A percentile compares a stretch with the other conserved stretches of the same genome.
Evolutionary conservation across 257 asterid species (phyloP).

Genomic region (Nicotiana tomentosiformis): DNA sequence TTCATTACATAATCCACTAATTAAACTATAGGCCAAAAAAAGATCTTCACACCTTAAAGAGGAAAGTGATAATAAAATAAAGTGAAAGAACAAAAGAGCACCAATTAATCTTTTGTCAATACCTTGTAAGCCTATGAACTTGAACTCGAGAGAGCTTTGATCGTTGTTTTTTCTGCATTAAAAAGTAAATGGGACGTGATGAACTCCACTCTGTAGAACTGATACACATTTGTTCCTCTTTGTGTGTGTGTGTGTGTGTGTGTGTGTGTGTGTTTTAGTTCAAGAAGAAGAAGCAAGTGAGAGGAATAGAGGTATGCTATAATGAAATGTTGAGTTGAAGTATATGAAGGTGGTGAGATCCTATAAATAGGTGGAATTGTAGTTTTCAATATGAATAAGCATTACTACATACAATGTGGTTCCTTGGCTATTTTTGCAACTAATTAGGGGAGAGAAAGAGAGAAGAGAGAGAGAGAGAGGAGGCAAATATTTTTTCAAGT

Average conservation of each 20-base stretch:
- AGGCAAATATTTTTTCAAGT: constrained; percentile 31
- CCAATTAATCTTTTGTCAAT: not conserved
- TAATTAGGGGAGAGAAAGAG: not conserved
- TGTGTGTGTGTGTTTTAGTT: not conserved
- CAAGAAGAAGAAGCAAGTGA: not conserved
- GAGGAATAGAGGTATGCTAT: not conserved
- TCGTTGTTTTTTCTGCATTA: constrained; percentile 21
- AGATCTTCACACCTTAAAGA: too few relatives aligned
- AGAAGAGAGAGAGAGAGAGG: not conserved
- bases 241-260: not conserved
- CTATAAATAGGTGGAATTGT: constrained; percentile 28
- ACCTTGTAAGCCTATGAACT: constrained; percentile 26
- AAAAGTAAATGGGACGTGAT: constrained; percentile 9
- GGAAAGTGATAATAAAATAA: not conserved
- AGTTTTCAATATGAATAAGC: constrained; percentile 20
- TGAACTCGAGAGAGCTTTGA: constrained; percentile 21
- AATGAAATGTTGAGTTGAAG: constrained; percentile 8
- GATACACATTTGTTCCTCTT: constrained; percentile 14
- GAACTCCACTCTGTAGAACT: constrained; percentile 6
- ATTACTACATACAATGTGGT: constrained; percentile 20
- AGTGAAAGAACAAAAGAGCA: not conserved
- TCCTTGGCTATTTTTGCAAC: constrained; percentile 7
- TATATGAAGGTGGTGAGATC: constrained; percentile 3
- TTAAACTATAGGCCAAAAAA: too few relatives aligned
- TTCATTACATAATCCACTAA: too few relatives aligned